phyloP scores from a whole-genome alignment of 345 rosid species.

The Citrus unshiu region DNA sequence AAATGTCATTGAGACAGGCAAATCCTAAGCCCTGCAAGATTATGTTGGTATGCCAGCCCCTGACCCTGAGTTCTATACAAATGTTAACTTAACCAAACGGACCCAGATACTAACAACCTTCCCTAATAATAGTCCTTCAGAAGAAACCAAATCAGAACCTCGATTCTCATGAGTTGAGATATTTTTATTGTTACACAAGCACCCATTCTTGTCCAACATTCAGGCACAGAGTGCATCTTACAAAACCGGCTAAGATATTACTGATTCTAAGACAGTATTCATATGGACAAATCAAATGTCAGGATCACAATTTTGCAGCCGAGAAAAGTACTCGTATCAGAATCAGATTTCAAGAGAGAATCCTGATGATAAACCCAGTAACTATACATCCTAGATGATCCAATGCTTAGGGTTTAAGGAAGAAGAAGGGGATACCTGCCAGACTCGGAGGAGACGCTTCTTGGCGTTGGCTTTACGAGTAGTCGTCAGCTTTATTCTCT shows the following conservation, averaged over 20 bases:
- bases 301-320: background rate
- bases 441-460: slow-evolving; percentile 89
- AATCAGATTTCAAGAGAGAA: background rate
- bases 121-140: background rate
- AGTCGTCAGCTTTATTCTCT: slow-evolving; percentile 84
- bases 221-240: background rate
- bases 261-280: background rate
- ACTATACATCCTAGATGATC: background rate
- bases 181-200: background rate
- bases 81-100: background rate
- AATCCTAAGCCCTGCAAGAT: background rate
- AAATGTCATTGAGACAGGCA: background rate
- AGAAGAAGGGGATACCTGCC: slow-evolving; percentile 58
- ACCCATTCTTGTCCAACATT: background rate
- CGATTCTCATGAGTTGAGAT: background rate
- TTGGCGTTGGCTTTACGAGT: slow-evolving; percentile 97
- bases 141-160: background rate
- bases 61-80: background rate
- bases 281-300: background rate
- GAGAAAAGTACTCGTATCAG: too few relatives aligned
- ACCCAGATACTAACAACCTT: background rate
- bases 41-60: background rate
- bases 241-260: background rate
- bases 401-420: background rate
- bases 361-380: background rate